These are phyloP conservation scores for Salix suchowensis DNA, from an alignment of 345 rosid species.

Conservation along the genomic window DNA sequence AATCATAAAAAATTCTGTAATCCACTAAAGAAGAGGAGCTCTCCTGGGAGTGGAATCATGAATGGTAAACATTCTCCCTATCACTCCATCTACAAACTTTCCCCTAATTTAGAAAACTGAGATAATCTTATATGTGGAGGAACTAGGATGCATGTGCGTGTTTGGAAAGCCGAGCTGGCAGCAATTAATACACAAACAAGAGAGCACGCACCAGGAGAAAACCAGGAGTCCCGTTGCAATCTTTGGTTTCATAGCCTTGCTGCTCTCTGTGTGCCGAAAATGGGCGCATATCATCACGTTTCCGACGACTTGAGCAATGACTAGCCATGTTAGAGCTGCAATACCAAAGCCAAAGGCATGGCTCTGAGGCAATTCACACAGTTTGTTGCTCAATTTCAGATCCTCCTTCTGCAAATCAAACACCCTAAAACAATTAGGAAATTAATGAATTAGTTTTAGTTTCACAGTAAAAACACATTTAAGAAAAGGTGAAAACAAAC, in stretches of 20 bases:
- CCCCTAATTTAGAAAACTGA: too few relatives aligned
- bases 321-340: conserved; percentile 45
- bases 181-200: background rate
- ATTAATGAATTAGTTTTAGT: background rate
- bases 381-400: conserved; percentile 49
- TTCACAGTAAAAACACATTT: background rate
- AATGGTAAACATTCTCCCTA: too few relatives aligned
- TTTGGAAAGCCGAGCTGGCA: background rate
- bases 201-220: conserved; percentile 57
- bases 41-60: too few relatives aligned
- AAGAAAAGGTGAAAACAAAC: background rate
- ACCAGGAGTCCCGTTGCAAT: conserved; percentile 33
- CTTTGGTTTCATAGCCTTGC: conserved; percentile 18
- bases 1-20: too few relatives aligned
- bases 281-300: conserved; percentile 32
- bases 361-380: conserved; percentile 54
- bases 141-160: background rate
- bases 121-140: too few relatives aligned
- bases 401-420: conserved; percentile 44
- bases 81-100: too few relatives aligned
- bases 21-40: too few relatives aligned
- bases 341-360: conserved; percentile 49
- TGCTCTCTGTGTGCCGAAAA: conserved; percentile 20
- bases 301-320: conserved; percentile 52
- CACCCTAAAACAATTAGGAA: background rate